These are phyloP conservation scores for Apiospora rasikravindrae DNA, from an alignment of 2,329 filamentous ascomycete genomes.

Conservation along the genomic window DNA sequence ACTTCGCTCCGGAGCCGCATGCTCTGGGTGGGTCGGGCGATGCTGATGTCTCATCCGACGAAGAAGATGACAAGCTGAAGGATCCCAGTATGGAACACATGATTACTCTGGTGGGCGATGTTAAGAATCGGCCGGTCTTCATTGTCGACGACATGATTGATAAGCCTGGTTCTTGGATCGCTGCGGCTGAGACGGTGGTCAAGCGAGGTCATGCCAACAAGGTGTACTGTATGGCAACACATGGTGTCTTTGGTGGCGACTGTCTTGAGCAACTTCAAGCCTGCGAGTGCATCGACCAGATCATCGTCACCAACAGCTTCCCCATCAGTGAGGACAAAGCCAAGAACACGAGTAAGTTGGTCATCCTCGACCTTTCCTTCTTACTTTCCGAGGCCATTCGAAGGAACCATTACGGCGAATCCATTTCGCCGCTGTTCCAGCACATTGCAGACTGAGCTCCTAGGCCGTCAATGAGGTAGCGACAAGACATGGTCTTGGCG, in stretches of 20 bases:
- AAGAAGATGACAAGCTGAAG: constrained; percentile 88
- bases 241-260: constrained; percentile 91
- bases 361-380: constrained; percentile 87
- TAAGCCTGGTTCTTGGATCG: constrained; percentile 95
- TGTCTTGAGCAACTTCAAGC: constrained; percentile 87
- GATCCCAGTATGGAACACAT: constrained; percentile 87
- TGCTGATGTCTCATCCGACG: constrained; percentile 81
- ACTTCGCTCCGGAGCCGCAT: constrained; percentile 73
- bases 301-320: constrained; percentile 97
- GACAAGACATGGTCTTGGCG: constrained; percentile 5
- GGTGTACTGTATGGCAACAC: constrained; percentile 97
- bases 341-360: constrained; percentile 77
- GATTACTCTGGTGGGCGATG: constrained; percentile 96
- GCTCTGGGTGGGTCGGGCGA: constrained; percentile 85
- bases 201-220: constrained; percentile 90
- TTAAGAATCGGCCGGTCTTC: constrained; percentile 85
- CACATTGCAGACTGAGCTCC: constrained; percentile 61
- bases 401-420: constrained; percentile 95
- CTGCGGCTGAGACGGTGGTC: constrained; percentile 93
- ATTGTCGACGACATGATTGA: constrained; percentile 99
- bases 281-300: constrained; percentile 91
- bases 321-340: constrained; percentile 81
- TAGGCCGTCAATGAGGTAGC: background rate
- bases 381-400: constrained; percentile 91
- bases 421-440: constrained; percentile 73